Conservation (phyloP, 139 green algal species). For the Desmodesmus armatus region DNA sequence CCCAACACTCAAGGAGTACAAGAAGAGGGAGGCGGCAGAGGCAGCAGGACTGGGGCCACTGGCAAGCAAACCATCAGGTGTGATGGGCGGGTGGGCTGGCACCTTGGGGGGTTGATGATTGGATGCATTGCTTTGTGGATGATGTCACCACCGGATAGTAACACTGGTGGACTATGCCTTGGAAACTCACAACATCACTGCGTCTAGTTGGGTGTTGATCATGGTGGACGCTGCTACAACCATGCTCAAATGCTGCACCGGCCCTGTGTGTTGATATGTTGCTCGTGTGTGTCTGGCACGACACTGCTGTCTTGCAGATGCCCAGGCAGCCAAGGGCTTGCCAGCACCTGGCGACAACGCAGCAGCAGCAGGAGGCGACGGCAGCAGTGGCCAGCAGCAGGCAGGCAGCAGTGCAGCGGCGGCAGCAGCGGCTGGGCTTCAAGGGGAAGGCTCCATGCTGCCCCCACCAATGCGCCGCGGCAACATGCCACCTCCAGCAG, state of each 20-base stretch:
- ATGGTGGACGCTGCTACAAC: too few relatives aligned
- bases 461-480: neutral
- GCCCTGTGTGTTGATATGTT: too few relatives aligned
- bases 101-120: too few relatives aligned
- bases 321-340: neutral
- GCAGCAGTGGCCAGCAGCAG: neutral
- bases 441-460: too few relatives aligned
- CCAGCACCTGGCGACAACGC: constrained; percentile 9
- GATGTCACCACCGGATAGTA: neutral
- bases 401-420: neutral
- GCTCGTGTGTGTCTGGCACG: too few relatives aligned
- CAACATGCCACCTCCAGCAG: neutral
- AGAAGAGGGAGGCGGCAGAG: constrained; percentile 77
- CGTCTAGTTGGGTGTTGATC: too few relatives aligned
- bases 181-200: too few relatives aligned
- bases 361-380: constrained; percentile 19
- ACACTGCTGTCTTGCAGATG: too few relatives aligned
- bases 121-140: too few relatives aligned
- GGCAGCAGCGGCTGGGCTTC: neutral
- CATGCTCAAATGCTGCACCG: too few relatives aligned
- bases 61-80: neutral
- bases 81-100: too few relatives aligned
- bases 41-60: constrained; percentile 37
- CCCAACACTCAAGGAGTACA: constrained; percentile 92
- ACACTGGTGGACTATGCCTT: too few relatives aligned